phyloP scores from a whole-genome alignment of 2,329 filamentous ascomycete species.

The Albifimbria verrucaria region DNA sequence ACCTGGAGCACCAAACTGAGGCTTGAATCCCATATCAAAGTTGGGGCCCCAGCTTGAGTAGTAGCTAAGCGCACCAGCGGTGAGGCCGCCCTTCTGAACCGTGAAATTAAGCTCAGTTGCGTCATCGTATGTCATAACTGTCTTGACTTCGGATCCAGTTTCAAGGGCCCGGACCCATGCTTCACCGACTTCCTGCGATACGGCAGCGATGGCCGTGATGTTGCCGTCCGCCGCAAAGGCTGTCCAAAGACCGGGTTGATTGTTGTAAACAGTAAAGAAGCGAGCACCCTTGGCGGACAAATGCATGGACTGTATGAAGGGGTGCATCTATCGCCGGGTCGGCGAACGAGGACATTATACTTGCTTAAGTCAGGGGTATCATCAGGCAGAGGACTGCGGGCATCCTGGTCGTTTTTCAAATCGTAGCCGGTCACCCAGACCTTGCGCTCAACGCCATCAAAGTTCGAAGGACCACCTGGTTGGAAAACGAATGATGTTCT shows the following conservation, averaged over 20 bases:
- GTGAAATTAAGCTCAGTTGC: neutral
- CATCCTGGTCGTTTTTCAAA: neutral
- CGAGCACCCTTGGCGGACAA: constrained; percentile 45
- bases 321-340: constrained; percentile 13
- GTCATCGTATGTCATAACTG: neutral
- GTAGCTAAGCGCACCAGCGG: neutral
- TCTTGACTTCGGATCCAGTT: neutral
- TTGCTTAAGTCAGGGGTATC: constrained; percentile 49
- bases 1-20: neutral
- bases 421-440: neutral
- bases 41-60: neutral
- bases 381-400: constrained; percentile 29
- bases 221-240: neutral
- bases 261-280: constrained; percentile 54
- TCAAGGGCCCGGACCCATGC: neutral
- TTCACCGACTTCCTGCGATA: neutral
- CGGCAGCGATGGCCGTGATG: neutral
- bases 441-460: neutral
- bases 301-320: constrained; percentile 21
- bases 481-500: neutral
- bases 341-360: constrained; percentile 51
- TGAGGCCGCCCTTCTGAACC: neutral
- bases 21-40: neutral
- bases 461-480: neutral
- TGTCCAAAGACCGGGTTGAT: neutral